A percentile compares a stretch with the other conserved stretches of the same genome.
Conservation (phyloP, 2,329 filamentous ascomycete genomes). For the Epichloe typhina region DNA sequence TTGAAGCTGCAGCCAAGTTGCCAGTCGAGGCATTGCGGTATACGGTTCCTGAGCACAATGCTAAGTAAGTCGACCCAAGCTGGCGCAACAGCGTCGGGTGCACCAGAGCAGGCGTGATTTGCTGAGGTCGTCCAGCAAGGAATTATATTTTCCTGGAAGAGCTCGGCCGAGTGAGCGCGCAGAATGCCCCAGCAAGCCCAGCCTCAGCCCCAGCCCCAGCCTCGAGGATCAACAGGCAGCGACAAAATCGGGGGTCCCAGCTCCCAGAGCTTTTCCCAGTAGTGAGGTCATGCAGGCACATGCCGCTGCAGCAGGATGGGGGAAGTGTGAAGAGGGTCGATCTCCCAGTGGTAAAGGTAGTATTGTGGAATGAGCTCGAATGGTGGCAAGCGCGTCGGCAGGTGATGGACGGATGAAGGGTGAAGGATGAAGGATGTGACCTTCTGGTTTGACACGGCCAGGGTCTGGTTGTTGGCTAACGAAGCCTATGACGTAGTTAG, state of each 20-base stretch:
- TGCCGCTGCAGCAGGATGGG: neutral
- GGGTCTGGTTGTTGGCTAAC: neutral
- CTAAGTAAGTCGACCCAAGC: neutral
- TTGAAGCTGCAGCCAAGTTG: slow-evolving; percentile 17
- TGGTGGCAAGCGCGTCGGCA: neutral
- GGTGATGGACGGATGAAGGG: neutral
- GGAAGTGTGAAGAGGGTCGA: neutral
- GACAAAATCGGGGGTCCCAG: neutral
- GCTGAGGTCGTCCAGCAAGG: neutral
- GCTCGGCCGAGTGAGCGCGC: neutral
- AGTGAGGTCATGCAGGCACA: slow-evolving; percentile 1
- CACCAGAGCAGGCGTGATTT: neutral
- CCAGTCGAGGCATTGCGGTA: slow-evolving; percentile 12
- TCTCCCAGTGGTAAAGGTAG: neutral
- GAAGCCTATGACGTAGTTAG: neutral
- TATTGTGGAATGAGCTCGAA: neutral
- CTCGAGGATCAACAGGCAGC: neutral
- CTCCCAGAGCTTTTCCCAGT: neutral
- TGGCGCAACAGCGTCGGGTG: neutral
- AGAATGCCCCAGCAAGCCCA: too few species aligned
- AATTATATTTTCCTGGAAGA: neutral
- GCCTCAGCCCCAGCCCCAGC: neutral
- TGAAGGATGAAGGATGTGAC: neutral
- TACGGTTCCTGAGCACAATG: neutral
- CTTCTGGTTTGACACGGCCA: neutral